These are phyloP conservation scores for Phytophthora fragariae DNA, from an alignment of 352 stramenopile genomes.

Conservation along the genomic window DNA sequence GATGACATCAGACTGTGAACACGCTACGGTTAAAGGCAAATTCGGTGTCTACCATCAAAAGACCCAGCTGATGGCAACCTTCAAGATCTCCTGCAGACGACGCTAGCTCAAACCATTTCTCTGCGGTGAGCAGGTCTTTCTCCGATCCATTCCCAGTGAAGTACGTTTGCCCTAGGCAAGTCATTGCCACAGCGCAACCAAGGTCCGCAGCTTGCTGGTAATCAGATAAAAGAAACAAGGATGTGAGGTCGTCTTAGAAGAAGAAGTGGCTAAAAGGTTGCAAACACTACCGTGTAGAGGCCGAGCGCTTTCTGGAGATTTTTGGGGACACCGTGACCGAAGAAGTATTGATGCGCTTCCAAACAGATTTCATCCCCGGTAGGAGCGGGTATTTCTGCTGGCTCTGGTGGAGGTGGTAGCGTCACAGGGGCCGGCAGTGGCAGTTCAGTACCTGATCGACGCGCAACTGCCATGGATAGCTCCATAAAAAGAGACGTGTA, in stretches of 20 bases:
- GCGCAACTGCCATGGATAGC: slow-evolving; percentile 75
- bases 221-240: not conserved
- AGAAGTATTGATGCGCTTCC: slow-evolving; percentile 72
- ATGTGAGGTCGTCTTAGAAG: slow-evolving; percentile 3
- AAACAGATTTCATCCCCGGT: slow-evolving; percentile 50
- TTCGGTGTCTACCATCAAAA: slow-evolving; percentile 51
- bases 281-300: slow-evolving; percentile 58
- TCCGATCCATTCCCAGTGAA: slow-evolving; percentile 53
- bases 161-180: slow-evolving; percentile 74
- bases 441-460: slow-evolving; percentile 54
- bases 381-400: slow-evolving; percentile 19
- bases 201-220: slow-evolving; percentile 61
- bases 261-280: not conserved
- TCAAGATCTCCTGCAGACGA: slow-evolving; percentile 50
- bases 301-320: slow-evolving; percentile 51
- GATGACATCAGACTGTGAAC: too few relatives aligned
- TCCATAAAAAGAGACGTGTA: slow-evolving; percentile 88
- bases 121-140: slow-evolving; percentile 61
- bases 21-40: not conserved
- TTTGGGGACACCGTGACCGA: slow-evolving; percentile 56
- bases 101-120: slow-evolving; percentile 61
- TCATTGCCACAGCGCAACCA: slow-evolving; percentile 52
- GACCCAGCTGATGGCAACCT: slow-evolving; percentile 56
- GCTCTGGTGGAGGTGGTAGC: slow-evolving; percentile 12
- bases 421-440: slow-evolving; percentile 53